Percentiles rank a stretch among this genome's conserved stretches.
phyloP scores from a whole-genome alignment of 1,284 basidiomycete species.

The Lignosus rhinocerotis region DNA sequence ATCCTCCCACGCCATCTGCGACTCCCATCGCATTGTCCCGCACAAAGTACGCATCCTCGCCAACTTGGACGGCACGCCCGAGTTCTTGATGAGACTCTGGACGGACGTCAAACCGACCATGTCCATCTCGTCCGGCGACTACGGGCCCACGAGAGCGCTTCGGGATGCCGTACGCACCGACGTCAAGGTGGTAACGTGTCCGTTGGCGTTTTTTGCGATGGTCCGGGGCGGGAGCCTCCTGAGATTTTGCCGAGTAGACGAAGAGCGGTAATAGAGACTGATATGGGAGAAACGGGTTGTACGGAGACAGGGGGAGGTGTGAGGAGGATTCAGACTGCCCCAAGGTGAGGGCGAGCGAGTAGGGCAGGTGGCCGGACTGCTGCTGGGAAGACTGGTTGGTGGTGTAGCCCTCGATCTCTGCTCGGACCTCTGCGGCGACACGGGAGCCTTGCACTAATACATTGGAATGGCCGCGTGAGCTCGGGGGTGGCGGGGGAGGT shows the following conservation, averaged over 20 bases:
- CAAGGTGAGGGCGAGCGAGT: slow-evolving; percentile 48
- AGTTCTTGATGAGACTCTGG: slow-evolving; percentile 34
- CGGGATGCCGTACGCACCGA: slow-evolving; percentile 73
- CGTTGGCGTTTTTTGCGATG: slow-evolving; percentile 38
- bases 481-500: slow-evolving; percentile 41
- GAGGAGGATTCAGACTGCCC: slow-evolving; percentile 39
- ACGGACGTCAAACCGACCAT: slow-evolving; percentile 27
- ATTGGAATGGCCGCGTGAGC: slow-evolving; percentile 41
- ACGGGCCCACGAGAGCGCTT: slow-evolving; percentile 37
- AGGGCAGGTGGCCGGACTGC: slow-evolving; percentile 32
- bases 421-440: slow-evolving; percentile 46
- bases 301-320: slow-evolving; percentile 30
- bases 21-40: slow-evolving; percentile 83
- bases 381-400: slow-evolving; percentile 31
- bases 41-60: slow-evolving; percentile 87
- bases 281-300: slow-evolving; percentile 44
- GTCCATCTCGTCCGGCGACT: slow-evolving; percentile 34
- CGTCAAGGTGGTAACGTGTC: slow-evolving; percentile 62
- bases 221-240: slow-evolving; percentile 25
- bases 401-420: slow-evolving; percentile 41
- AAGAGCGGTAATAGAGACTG: slow-evolving; percentile 38
- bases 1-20: slow-evolving; percentile 89
- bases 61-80: slow-evolving; percentile 68
- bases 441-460: slow-evolving; percentile 42
- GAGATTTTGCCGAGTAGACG: slow-evolving; percentile 31